Evolutionary conservation across 768 basidiomycete genomes (phyloP), one percentile per base, ranked within the genome.

Genomic region (Hypholoma sublateritium): DNA sequence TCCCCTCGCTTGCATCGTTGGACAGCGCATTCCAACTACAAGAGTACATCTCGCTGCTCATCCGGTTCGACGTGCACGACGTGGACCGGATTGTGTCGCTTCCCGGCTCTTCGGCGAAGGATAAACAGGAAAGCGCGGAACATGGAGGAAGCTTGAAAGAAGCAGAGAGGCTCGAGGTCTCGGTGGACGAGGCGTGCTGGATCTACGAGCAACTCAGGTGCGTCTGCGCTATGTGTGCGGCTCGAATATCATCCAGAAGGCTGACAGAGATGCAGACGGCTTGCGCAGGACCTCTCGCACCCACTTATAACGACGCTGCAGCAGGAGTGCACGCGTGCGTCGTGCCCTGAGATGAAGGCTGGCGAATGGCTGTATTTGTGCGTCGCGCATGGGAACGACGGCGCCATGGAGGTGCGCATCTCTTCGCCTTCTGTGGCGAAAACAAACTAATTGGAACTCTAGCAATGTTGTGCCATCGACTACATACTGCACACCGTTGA

Each of bases 311-410:
- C 89, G 1, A 86, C 85, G 67, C 74, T 95, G 39, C 93, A 94
- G 68, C 86, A 88, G 63, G 91, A 93, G 69, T 98, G 95, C 68
- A 92, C 88, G 12, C 84, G 91, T 37, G 73, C 80, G 35, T 84
- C 88, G 9, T 99, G 96, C 77, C 93, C 95, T 1, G 89, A 96
- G 73, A 99, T 99, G 96, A 95, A 95, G 71, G 95, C 95, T n/a
- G 93, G 92, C 54, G 93, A 98, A 77, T 98, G 96, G 96, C 80
- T 93, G 25, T 98, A 97, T 72, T 75, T 98, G 5, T 98, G 96
- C 63, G 94, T 95, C 37, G 95, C 94, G 0, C 95, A 98, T 71
- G 93, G 92, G 19, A 91, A 87, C 65, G 91, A 91, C 56, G 88
- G 88, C 9, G 83, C 87, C 49, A 89, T 91, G 85, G 92, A 93